These are phyloP conservation scores for Mucor lusitanicus DNA, from an alignment of 371 early-diverging fungal species.

Conservation along the genomic window DNA sequence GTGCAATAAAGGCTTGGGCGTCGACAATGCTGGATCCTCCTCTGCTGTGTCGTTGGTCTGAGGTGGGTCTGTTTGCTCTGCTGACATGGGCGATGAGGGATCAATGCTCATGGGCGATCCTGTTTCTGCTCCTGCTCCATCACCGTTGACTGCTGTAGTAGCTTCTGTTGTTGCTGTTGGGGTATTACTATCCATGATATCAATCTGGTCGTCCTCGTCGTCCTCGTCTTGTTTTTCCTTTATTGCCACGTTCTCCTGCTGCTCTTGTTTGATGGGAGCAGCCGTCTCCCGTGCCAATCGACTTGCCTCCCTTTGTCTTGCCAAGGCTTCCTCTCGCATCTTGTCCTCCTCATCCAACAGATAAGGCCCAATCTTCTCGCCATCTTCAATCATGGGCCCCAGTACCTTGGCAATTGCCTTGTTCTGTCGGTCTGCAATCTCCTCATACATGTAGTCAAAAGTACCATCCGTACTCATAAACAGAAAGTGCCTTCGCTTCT, in stretches of 20 bases:
- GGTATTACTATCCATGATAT: neutral
- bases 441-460: slow-evolving; percentile 57
- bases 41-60: neutral
- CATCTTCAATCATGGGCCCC: slow-evolving; percentile 55
- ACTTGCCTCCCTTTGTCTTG: neutral
- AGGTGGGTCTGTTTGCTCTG: neutral
- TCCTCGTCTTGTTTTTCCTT: neutral
- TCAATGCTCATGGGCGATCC: neutral
- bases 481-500: slow-evolving; percentile 45
- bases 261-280: neutral
- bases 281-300: neutral
- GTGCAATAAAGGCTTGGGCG: slow-evolving; percentile 34
- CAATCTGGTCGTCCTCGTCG: neutral
- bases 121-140: neutral
- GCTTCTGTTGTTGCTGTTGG: neutral
- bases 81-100: neutral
- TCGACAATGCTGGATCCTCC: slow-evolving; percentile 4
- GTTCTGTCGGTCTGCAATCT: slow-evolving; percentile 51
- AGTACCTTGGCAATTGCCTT: slow-evolving; percentile 45
- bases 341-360: slow-evolving; percentile 38
- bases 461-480: slow-evolving; percentile 55
- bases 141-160: neutral
- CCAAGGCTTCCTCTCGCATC: neutral
- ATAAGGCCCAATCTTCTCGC: slow-evolving; percentile 44
- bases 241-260: neutral